Percentiles rank a stretch among this genome's conserved stretches.
These are phyloP conservation scores for Zymoseptoria ardabiliae DNA, from an alignment of 2,329 filamentous ascomycete species.

Conservation along the genomic window DNA sequence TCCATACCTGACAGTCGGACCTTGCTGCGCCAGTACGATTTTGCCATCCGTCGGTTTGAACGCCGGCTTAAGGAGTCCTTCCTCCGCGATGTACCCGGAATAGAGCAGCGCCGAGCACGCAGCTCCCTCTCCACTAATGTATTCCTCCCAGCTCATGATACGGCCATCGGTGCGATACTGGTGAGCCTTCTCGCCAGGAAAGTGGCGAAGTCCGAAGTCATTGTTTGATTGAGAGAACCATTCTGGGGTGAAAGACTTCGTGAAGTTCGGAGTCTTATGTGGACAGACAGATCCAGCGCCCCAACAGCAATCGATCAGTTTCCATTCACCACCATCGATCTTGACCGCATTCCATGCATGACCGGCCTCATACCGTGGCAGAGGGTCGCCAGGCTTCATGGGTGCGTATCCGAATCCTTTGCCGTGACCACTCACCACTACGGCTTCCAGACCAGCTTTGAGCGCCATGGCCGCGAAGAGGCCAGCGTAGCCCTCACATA, in stretches of 20 bases:
- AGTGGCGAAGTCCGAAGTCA: slow-evolving; percentile 74
- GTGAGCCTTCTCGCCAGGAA: slow-evolving; percentile 58
- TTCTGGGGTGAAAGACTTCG: slow-evolving; percentile 58
- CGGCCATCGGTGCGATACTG: slow-evolving; percentile 72
- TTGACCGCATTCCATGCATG: slow-evolving; percentile 90
- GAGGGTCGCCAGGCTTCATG: slow-evolving; percentile 54
- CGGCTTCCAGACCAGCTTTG: slow-evolving; percentile 69
- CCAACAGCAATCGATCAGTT: slow-evolving; percentile 88
- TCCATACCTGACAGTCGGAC: slow-evolving; percentile 35
- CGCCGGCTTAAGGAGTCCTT: slow-evolving; percentile 48
- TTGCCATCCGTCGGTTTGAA: slow-evolving; percentile 55
- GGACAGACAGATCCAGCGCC: slow-evolving; percentile 66
- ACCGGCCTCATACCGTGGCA: slow-evolving; percentile 53
- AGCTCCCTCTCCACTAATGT: slow-evolving; percentile 56
- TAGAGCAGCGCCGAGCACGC: slow-evolving; percentile 42
- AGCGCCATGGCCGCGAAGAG: slow-evolving; percentile 72
- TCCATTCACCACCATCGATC: slow-evolving; percentile 83
- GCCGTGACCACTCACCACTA: slow-evolving; percentile 70
- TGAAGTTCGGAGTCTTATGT: slow-evolving; percentile 52
- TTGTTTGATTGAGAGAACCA: slow-evolving; percentile 62
- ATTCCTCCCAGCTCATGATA: slow-evolving; percentile 69
- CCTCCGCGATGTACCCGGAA: slow-evolving; percentile 38
- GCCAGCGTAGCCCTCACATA: slow-evolving; percentile 86
- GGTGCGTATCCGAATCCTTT: slow-evolving; percentile 73
- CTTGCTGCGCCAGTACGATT: slow-evolving; percentile 53